phyloP scores from a whole-genome alignment of 2,329 filamentous ascomycete species.

The Cryphonectria nitschkei region DNA sequence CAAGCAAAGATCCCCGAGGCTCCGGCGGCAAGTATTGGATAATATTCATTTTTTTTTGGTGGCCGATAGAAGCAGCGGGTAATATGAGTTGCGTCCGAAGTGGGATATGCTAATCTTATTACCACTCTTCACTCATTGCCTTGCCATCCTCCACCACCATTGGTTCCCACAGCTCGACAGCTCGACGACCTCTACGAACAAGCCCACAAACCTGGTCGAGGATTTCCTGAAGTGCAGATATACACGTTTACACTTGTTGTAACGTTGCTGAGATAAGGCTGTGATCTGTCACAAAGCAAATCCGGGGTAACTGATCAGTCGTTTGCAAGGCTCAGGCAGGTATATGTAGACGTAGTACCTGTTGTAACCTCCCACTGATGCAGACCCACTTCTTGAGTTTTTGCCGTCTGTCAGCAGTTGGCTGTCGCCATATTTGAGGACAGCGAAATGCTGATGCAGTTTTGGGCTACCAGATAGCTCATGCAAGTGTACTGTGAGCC shows the following conservation, averaged over 20 bases:
- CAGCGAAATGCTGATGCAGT: background rate
- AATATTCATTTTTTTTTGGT: background rate
- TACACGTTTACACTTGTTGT: slow-evolving; percentile 12
- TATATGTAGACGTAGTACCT: background rate
- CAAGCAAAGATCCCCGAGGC: background rate
- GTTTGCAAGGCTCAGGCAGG: slow-evolving; percentile 42
- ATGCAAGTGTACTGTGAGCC: background rate
- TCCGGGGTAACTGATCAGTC: slow-evolving; percentile 34
- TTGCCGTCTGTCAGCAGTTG: background rate
- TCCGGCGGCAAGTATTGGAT: background rate
- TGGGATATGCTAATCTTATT: background rate
- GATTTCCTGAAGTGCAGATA: background rate
- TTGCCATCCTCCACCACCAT: background rate
- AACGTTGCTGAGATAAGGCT: slow-evolving; percentile 15
- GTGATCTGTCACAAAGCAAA: background rate
- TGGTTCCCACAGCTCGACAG: background rate
- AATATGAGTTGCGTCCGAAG: background rate
- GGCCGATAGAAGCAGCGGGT: background rate
- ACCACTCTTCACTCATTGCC: background rate
- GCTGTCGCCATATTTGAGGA: background rate
- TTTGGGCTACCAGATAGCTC: no score
- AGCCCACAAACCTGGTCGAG: background rate
- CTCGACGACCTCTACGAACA: background rate
- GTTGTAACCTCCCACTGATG: background rate
- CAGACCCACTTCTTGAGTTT: background rate